Evolutionary conservation across 1,284 basidiomycete genomes (phyloP).

Genomic region (Malassezia cuniculi): DNA sequence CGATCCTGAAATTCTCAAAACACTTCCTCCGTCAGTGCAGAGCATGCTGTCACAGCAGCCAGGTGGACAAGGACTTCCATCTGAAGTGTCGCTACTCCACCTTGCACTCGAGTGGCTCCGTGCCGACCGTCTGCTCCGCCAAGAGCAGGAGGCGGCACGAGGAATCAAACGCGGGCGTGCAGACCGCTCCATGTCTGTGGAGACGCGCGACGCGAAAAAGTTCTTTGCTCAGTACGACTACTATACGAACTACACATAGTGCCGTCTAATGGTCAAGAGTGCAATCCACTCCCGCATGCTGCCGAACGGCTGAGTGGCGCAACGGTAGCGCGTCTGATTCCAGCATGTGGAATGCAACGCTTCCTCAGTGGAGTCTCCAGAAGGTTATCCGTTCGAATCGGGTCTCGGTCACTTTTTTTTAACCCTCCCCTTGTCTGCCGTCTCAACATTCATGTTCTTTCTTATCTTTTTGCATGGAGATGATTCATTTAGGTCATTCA

Average conservation of each 20-base stretch:
- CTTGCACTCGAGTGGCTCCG: constrained; percentile 39
- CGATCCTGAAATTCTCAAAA: no score
- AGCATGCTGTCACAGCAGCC: no score
- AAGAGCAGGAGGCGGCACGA: constrained; percentile 20
- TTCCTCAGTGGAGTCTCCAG: constrained; percentile 15
- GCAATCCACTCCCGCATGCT: no score
- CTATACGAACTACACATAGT: constrained; percentile 8
- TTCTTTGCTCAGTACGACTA: constrained; percentile 43
- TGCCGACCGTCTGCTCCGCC: constrained; percentile 30
- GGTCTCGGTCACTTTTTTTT: constrained; percentile 16
- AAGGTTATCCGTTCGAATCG: constrained; percentile 21
- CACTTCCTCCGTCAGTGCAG: constrained; percentile 4
- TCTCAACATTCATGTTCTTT: no score
- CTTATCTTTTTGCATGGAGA: no score
- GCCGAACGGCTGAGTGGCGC: constrained; percentile 19
- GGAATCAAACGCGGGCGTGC: constrained; percentile 30
- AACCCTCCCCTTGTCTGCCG: no score
- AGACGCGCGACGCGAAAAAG: constrained; percentile 35
- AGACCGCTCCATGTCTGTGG: constrained; percentile 9
- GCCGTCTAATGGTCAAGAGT: no score
- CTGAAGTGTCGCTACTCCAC: constrained; percentile 21
- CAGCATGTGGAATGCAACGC: constrained; percentile 9
- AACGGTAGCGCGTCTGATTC: constrained; percentile 20
- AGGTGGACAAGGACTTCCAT: constrained; percentile 12
- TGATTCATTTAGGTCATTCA: no score